These are phyloP conservation scores for Fusarium sp. DNA, from an alignment of 2,329 filamentous ascomycete species.

Conservation along the genomic window DNA sequence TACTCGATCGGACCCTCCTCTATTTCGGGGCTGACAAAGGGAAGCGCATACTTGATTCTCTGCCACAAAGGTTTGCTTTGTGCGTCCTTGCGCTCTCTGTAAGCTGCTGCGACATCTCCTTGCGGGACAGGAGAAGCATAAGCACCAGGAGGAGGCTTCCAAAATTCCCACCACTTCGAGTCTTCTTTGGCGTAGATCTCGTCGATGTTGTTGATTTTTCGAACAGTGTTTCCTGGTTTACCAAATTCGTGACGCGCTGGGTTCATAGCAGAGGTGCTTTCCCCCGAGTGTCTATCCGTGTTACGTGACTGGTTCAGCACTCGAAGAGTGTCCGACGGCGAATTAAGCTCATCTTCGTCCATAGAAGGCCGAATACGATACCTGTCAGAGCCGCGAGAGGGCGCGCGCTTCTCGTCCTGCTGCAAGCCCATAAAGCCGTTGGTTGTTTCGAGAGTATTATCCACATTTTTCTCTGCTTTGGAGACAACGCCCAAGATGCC, in stretches of 20 bases:
- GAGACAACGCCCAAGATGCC: constrained; percentile 59
- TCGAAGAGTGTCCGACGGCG: constrained; percentile 47
- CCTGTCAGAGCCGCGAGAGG: constrained; percentile 14
- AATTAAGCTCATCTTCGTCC: constrained; percentile 47
- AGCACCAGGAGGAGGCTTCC: constrained; percentile 70
- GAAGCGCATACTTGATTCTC: constrained; percentile 60
- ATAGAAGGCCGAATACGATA: constrained; percentile 42
- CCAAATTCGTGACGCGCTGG: too few relatives aligned
- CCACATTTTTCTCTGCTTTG: constrained; percentile 62
- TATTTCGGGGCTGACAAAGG: constrained; percentile 58
- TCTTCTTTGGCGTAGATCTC: constrained; percentile 61
- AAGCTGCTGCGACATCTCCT: constrained; percentile 58
- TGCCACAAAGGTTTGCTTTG: constrained; percentile 62
- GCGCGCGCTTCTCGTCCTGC: background rate
- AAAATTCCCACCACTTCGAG: constrained; percentile 70
- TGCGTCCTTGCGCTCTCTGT: constrained; percentile 46
- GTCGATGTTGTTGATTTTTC: constrained; percentile 60
- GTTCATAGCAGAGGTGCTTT: constrained; percentile 49
- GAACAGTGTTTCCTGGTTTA: constrained; percentile 61
- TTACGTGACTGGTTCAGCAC: constrained; percentile 52
- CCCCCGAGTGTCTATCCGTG: constrained; percentile 53
- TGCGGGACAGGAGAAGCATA: constrained; percentile 72
- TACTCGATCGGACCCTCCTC: constrained; percentile 65
- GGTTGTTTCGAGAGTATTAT: constrained; percentile 64
- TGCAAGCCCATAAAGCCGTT: constrained; percentile 61